phyloP scores from a whole-genome alignment of 768 basidiomycete genomes.

The Tulasnella sp. region DNA sequence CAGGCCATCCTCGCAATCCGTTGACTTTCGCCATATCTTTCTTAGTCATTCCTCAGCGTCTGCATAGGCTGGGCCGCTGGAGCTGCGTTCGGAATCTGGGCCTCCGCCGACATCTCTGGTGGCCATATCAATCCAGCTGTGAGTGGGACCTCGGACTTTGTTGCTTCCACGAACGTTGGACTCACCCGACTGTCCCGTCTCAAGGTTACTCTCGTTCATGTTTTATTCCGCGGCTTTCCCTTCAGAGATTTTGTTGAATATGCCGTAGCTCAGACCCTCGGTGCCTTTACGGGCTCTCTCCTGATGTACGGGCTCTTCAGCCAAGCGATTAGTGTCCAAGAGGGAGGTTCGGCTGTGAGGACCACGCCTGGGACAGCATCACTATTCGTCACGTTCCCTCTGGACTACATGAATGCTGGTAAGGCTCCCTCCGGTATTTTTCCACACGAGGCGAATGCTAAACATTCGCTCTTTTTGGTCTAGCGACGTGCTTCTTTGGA shows the following conservation, averaged over 20 bases:
- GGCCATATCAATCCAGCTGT: slow-evolving; percentile 17
- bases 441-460: neutral
- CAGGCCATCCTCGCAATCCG: neutral
- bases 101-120: slow-evolving; percentile 11
- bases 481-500: slow-evolving; percentile 34
- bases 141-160: neutral
- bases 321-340: slow-evolving; percentile 50
- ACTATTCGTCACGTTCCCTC: slow-evolving; percentile 48
- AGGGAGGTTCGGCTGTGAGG: slow-evolving; percentile 22
- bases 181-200: neutral
- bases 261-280: slow-evolving; percentile 52
- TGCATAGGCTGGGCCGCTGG: slow-evolving; percentile 14
- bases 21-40: neutral
- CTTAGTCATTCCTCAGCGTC: neutral
- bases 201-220: slow-evolving; percentile 13
- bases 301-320: slow-evolving; percentile 50
- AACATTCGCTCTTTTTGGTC: neutral
- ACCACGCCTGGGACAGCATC: slow-evolving; percentile 36
- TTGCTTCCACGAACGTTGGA: neutral
- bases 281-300: slow-evolving; percentile 50
- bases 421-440: neutral
- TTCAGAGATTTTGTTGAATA: slow-evolving; percentile 34
- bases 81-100: slow-evolving; percentile 14
- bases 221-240: slow-evolving; percentile 16
- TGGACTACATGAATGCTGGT: slow-evolving; percentile 24